Conservation (phyloP, 208 protist genomes). For the Acanthamoeba lugdunensis region DNA sequence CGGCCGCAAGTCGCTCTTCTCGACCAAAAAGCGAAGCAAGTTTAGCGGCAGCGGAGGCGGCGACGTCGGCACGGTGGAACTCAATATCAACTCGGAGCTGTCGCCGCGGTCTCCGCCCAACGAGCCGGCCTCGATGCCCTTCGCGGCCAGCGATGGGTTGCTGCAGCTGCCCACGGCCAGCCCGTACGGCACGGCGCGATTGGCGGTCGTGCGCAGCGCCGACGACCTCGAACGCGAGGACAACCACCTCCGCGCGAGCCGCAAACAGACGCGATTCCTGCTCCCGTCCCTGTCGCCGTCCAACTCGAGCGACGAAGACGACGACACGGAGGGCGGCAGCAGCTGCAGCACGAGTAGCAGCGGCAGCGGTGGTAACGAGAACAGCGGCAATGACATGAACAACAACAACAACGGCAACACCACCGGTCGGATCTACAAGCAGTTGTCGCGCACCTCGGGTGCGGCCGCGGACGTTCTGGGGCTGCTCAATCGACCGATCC, state of each 20-base stretch:
- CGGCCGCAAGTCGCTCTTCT: slow-evolving; percentile 20
- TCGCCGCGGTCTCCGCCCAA: no score
- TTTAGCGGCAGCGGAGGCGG: background rate
- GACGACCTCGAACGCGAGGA: background rate
- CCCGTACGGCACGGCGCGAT: background rate
- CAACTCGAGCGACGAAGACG: background rate
- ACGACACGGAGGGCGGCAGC: no score
- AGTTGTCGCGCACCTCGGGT: slow-evolving; percentile 1
- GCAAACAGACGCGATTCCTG: background rate
- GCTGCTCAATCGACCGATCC: no score
- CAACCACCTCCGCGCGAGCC: background rate
- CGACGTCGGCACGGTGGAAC: no score
- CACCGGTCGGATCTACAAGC: background rate
- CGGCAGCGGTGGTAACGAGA: background rate
- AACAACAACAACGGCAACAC: background rate
- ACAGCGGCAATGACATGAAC: background rate
- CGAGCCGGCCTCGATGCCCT: background rate
- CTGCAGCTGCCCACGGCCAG: background rate
- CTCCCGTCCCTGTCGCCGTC: background rate
- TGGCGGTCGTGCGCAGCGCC: background rate
- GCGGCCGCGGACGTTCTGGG: no score
- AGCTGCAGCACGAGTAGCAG: background rate
- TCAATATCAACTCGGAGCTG: no score
- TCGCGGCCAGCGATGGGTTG: background rate
- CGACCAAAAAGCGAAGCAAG: background rate